Base-by-base conservation (phyloP, 176 grass and related monocot genomes). In the Rhynchospora pubera region DNA sequence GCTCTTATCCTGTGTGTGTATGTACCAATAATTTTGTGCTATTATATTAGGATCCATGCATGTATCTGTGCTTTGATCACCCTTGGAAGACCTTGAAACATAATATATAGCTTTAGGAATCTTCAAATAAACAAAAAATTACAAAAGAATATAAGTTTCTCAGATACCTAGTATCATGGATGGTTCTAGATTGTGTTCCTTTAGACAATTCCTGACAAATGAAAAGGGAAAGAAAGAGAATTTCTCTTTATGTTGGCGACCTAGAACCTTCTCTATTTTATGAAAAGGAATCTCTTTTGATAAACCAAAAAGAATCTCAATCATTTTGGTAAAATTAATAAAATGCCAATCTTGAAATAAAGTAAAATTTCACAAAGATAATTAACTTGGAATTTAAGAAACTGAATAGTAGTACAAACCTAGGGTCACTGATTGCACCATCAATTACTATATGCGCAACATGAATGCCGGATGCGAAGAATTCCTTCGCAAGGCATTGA, bases 21-120 rank as follows among this genome's bases (percentile, higher is more conserved):
- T 88, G 81, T 94, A 80, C 92, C 92, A 97, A 85, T 97, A 97
- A 76, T 77, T 97, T 64, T 94, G 92, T 65, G 92, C 94, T 86
- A 97, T 83, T 78, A 92, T 88, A 52, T 97, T 88, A 24, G 94
- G 94, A 87, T 97, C 87, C 85, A 89, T 78, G 68, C 68, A 71
- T 13, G 65, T 28, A 12, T 18, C 22, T 5, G 59, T n/a, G 55
- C 63, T 80, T 12, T 62, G 75, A 56, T 89, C 83, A 46, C 85
- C 85, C 50, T 64, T 80, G 51, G 83, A 63, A 9, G 88, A 87
- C 79, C 89, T 94, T 85, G 0, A 7, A 39, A 26, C 44, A 84
- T 16, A 9, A 72, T 0, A 26, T 22, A 52, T 6, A 2, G 11
- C 16, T 22, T 28, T 58, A 51, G 13, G 9, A 79, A 53, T 47